A percentile compares a stretch with the other conserved stretches of the same genome.
phyloP scores from a whole-genome alignment of 1,139 yeast genomes.

The Petasospora fabianii region DNA sequence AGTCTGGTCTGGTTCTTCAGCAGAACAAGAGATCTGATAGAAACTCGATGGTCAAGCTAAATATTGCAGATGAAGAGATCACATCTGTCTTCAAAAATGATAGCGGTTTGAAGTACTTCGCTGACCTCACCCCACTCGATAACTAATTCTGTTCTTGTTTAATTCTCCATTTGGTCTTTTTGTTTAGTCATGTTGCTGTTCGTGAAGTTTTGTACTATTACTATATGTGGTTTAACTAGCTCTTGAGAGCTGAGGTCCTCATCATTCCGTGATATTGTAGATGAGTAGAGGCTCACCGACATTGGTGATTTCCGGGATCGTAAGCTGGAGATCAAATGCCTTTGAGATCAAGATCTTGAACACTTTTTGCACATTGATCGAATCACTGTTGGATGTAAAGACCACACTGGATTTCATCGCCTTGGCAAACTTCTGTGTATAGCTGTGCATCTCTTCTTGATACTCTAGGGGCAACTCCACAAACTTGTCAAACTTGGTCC shows the following conservation, averaged over 20 bases:
- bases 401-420: conserved; percentile 91
- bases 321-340: conserved; percentile 83
- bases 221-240: too few species aligned
- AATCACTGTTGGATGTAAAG: conserved; percentile 89
- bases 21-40: conserved; percentile 67
- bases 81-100: conserved; percentile 46
- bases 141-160: background rate
- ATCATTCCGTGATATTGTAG: conserved; percentile 33
- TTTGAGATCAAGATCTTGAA: conserved; percentile 89
- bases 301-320: conserved; percentile 76
- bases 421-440: conserved; percentile 81
- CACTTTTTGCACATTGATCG: conserved; percentile 91
- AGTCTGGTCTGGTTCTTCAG: conserved; percentile 69
- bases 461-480: conserved; percentile 76
- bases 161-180: background rate
- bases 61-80: conserved; percentile 69
- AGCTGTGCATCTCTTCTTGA: conserved; percentile 80
- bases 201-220: background rate
- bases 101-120: conserved; percentile 24
- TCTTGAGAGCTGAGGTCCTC: background rate
- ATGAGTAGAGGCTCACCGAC: conserved; percentile 88
- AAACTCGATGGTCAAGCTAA: conserved; percentile 56
- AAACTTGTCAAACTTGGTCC: conserved; percentile 91
- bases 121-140: conserved; percentile 6
- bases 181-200: background rate